Conservation (phyloP, 2,329 filamentous ascomycete species). For the Myriosclerotinia curreyana region DNA sequence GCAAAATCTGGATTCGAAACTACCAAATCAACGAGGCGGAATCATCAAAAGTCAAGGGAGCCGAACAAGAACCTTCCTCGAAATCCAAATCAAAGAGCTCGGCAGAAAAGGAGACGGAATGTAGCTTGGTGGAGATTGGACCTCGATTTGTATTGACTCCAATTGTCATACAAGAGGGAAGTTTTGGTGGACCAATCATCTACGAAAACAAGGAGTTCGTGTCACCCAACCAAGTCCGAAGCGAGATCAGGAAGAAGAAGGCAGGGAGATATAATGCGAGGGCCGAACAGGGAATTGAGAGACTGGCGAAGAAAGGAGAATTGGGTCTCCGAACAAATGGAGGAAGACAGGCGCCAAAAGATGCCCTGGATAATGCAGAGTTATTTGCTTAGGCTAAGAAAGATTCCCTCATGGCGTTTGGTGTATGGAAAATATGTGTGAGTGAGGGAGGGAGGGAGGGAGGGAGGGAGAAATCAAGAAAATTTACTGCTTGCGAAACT, state of each 20-base stretch:
- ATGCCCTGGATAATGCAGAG: conserved; percentile 72
- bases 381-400: conserved; percentile 61
- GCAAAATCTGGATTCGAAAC: conserved; percentile 92
- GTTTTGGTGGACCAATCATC: conserved; percentile 92
- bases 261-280: conserved; percentile 75
- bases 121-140: conserved; percentile 87
- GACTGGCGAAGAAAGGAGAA: conserved; percentile 69
- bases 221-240: conserved; percentile 87
- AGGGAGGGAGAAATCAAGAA: conserved; percentile 1
- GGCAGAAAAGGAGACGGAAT: conserved; percentile 61
- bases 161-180: conserved; percentile 91
- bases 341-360: conserved; percentile 58
- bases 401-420: conserved; percentile 22
- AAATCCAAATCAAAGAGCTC: conserved; percentile 46
- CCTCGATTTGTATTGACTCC: conserved; percentile 90
- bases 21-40: conserved; percentile 91
- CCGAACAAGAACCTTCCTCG: conserved; percentile 39
- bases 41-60: conserved; percentile 45
- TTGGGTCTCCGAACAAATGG: conserved; percentile 71
- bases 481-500: not conserved
- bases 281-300: conserved; percentile 70
- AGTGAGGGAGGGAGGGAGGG: too few species aligned
- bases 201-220: conserved; percentile 99
- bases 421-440: conserved; percentile 20
- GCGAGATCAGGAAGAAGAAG: conserved; percentile 74